Evolutionary conservation across 345 rosid genomes (phyloP).

Genomic region (Rubroshorea leprosula): DNA sequence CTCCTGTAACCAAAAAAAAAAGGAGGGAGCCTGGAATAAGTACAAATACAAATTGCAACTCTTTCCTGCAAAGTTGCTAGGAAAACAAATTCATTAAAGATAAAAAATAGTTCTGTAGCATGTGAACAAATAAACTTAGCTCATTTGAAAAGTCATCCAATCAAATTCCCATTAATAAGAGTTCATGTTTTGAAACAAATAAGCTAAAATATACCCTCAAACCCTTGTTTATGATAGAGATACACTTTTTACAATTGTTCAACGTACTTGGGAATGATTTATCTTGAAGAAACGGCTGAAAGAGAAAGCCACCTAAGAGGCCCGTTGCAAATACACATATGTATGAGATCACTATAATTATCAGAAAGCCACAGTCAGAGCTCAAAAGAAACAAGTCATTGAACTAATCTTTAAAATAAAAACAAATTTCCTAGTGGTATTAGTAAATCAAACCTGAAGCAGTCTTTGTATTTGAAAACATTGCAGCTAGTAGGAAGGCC

Average conservation of each 20-base stretch:
- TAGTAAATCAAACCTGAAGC: slow-evolving; percentile 62
- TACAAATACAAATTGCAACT: too few relatives aligned
- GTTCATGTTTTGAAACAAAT: too few relatives aligned
- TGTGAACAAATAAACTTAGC: too few relatives aligned
- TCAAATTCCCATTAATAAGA: too few relatives aligned
- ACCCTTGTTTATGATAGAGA: too few relatives aligned
- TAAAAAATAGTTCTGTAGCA: neutral
- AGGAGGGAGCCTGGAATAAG: too few relatives aligned
- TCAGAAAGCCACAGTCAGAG: neutral
- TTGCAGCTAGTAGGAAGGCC: slow-evolving; percentile 62
- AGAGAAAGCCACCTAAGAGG: slow-evolving; percentile 67
- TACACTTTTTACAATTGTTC: slow-evolving; percentile 7
- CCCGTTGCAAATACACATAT: slow-evolving; percentile 75
- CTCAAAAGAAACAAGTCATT: slow-evolving; percentile 10
- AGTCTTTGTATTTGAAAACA: slow-evolving; percentile 68
- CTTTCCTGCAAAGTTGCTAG: too few relatives aligned
- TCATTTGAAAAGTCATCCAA: neutral
- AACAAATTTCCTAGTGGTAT: too few relatives aligned
- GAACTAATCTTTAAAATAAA: slow-evolving; percentile 6
- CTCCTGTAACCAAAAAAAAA: slow-evolving; percentile 38
- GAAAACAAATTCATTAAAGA: too few relatives aligned
- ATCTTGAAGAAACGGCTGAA: slow-evolving; percentile 53
- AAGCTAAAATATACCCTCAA: too few relatives aligned
- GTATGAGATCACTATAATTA: slow-evolving; percentile 53
- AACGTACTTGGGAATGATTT: slow-evolving; percentile 68